Base-by-base conservation (phyloP, 2,329 filamentous ascomycete species). In the Alternaria gaisen region DNA sequence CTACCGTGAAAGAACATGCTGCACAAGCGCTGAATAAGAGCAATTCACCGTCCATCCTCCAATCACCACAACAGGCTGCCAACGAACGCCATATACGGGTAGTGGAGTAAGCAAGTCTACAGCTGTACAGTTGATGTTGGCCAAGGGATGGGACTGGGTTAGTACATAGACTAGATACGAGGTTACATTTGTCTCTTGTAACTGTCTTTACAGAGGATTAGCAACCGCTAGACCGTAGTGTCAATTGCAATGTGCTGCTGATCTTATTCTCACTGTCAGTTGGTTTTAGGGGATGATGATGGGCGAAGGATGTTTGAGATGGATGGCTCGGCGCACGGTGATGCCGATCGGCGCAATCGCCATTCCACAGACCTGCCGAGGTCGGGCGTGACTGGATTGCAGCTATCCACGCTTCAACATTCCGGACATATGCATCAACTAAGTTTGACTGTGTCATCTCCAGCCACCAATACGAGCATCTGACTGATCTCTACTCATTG, bases 41-140 rank as follows among this genome's bases (percentile, higher is more conserved):
- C 14, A 59, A 11, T 9, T 62, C 60, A 18, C 28, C 34, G 6
- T 66, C 65, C 30, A 65, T 66, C 40, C 52, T 67, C 18, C 34
- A 40, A 4, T 5, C 41, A 22, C 22, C 51, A 7, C 14, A 61
- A 22, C 46, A 43, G 9, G 5, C 51, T 18, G 28, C 8, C 5
- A 40, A n/a, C 14, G 12, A 60, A 34, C 60, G 56, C 20, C 66
- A 70, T 57, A 69, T 72, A 12, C 54, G 63, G 11, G 68, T 71
- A 5, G 53, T 65, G 14, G 67, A 71, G 14, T 70, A 32, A 68
- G 32, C 41, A 32, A n/a, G 14, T 41, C 40, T 14, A 18, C 10
- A 28, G 32, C 3, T 22, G 24, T 16, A 16, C n/a, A 5, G 46
- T 8, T 47, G 12, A 22, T n/a, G 14, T 18, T 38, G 11, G 16